Evolutionary conservation across 805 yeast species (phyloP).

Genomic region (Yarrowia divulgata): DNA sequence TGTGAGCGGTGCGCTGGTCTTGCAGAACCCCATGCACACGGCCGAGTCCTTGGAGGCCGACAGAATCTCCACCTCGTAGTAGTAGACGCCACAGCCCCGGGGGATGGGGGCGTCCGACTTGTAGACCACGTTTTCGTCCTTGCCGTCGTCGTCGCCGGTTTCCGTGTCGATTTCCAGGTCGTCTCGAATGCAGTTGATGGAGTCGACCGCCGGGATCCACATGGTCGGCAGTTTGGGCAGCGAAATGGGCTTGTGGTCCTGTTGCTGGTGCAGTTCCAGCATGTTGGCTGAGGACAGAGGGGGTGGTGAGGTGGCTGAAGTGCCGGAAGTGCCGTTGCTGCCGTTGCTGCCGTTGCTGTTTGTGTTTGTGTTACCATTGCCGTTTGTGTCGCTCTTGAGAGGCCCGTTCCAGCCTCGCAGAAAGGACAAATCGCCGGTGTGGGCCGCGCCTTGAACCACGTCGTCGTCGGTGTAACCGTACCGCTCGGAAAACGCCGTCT

Average conservation of each 20-base stretch:
- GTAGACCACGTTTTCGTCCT: constrained; percentile 44
- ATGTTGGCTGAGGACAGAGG: constrained; percentile 32
- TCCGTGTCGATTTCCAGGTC: constrained; percentile 38
- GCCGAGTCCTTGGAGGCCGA: constrained; percentile 51
- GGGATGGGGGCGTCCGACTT: constrained; percentile 53
- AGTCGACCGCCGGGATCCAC: constrained; percentile 31
- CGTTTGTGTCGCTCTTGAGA: neutral
- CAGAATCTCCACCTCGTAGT: constrained; percentile 57
- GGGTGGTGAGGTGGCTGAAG: neutral
- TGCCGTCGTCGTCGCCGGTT: constrained; percentile 36
- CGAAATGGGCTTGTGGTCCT: constrained; percentile 26
- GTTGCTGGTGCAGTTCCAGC: constrained; percentile 31
- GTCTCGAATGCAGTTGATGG: constrained; percentile 22
- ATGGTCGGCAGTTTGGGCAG: constrained; percentile 44
- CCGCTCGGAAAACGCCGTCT: constrained; percentile 35
- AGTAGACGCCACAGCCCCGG: constrained; percentile 56
- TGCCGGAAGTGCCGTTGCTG: neutral
- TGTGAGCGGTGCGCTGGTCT: constrained; percentile 47
- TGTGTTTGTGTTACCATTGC: neutral
- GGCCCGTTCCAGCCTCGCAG: constrained; percentile 4
- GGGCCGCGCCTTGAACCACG: neutral
- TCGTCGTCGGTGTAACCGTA: constrained; percentile 31
- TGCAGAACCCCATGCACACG: constrained; percentile 58
- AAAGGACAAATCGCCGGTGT: constrained; percentile 4
- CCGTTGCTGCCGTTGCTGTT: neutral